Percentiles rank a stretch among this genome's conserved stretches.
Evolutionary conservation across 805 yeast species (phyloP).

Genomic region (Candida saitoana): DNA sequence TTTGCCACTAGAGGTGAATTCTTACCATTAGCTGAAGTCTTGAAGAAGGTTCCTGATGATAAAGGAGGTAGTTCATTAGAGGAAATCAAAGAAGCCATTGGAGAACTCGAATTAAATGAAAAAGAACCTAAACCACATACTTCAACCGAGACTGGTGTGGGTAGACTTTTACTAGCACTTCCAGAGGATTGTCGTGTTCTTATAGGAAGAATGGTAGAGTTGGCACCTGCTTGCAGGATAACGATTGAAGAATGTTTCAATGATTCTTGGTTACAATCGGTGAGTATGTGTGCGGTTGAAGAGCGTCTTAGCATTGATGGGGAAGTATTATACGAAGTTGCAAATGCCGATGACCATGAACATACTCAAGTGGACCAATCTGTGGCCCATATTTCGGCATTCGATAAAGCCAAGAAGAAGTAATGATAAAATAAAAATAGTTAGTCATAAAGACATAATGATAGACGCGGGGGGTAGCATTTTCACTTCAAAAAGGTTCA

Average conservation of each 20-base stretch:
- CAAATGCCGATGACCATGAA: slow-evolving; percentile 56
- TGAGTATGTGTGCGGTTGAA: slow-evolving; percentile 67
- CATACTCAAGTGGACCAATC: slow-evolving; percentile 90
- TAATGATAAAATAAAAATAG: slow-evolving; percentile 14
- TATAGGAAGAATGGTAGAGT: slow-evolving; percentile 71
- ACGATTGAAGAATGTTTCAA: slow-evolving; percentile 74
- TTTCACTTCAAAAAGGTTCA: not conserved
- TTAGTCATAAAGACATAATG: no score
- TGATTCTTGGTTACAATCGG: slow-evolving; percentile 63
- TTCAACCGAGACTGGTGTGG: slow-evolving; percentile 65
- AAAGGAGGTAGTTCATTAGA: slow-evolving; percentile 9
- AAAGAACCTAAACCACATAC: slow-evolving; percentile 49
- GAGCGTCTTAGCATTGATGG: slow-evolving; percentile 28
- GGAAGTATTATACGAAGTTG: slow-evolving; percentile 33
- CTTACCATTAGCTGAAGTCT: slow-evolving; percentile 53
- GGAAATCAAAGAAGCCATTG: slow-evolving; percentile 18
- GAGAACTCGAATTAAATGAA: slow-evolving; percentile 10
- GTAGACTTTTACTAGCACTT: slow-evolving; percentile 62
- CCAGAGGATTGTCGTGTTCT: slow-evolving; percentile 67
- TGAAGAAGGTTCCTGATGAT: slow-evolving; percentile 29
- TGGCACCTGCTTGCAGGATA: slow-evolving; percentile 83
- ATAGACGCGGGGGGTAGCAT: not conserved
- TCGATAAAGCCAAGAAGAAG: slow-evolving; percentile 76
- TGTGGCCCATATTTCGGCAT: slow-evolving; percentile 91
- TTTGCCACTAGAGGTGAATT: slow-evolving; percentile 52